These are phyloP conservation scores for Oxytropis ochrocephala DNA, from an alignment of 306 rosid genomes.

Conservation along the genomic window DNA sequence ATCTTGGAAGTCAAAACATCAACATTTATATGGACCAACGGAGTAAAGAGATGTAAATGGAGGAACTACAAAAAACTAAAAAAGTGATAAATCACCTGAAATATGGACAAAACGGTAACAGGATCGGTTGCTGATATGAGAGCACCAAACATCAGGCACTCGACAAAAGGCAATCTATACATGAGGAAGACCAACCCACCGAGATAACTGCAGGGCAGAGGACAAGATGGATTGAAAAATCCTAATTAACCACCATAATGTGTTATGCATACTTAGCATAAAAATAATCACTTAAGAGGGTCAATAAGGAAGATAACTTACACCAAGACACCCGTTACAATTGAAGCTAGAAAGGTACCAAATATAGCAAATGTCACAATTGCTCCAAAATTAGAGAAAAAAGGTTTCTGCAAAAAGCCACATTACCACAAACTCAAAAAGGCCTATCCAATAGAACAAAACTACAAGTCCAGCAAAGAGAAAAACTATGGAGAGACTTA, in stretches of 20 bases:
- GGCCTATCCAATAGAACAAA: background rate
- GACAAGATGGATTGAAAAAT: slow-evolving; percentile 2
- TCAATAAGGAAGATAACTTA: slow-evolving; percentile 29
- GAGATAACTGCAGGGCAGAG: slow-evolving; percentile 68
- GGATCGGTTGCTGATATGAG: slow-evolving; percentile 99
- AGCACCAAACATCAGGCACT: slow-evolving; percentile 98
- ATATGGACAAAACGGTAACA: slow-evolving; percentile 93
- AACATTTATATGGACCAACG: background rate
- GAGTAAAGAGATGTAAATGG: background rate
- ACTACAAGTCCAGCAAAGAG: background rate
- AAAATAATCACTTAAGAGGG: background rate
- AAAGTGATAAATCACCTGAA: slow-evolving; percentile 55
- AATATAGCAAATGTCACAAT: slow-evolving; percentile 89
- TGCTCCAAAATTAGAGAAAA: slow-evolving; percentile 98
- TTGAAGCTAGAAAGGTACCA: slow-evolving; percentile 83
- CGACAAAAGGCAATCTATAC: slow-evolving; percentile 94
- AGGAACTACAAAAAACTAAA: background rate
- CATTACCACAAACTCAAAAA: slow-evolving; percentile 7
- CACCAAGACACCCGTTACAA: slow-evolving; percentile 90
- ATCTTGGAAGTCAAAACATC: background rate
- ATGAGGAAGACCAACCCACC: slow-evolving; percentile 84
- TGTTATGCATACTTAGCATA: background rate
- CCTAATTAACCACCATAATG: slow-evolving; percentile 9
- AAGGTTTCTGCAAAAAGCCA: slow-evolving; percentile 64
- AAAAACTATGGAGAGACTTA: slow-evolving; percentile 35